These are phyloP conservation scores for Phytopythium sindhum DNA, from an alignment of 352 stramenopile species.

Conservation along the genomic window DNA sequence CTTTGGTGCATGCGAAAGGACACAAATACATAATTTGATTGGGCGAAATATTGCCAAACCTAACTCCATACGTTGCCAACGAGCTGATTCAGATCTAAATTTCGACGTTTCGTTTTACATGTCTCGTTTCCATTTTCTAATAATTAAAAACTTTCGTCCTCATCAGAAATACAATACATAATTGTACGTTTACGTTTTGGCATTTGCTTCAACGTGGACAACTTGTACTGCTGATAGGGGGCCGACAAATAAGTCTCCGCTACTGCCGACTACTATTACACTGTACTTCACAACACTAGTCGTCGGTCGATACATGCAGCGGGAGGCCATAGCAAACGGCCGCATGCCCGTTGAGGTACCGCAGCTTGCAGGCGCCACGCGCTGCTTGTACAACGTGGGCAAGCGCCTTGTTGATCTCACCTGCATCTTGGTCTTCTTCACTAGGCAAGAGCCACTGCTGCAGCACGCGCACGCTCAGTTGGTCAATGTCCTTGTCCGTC, in stretches of 20 bases:
- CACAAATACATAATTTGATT: background rate
- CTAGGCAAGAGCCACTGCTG: constrained; percentile 62
- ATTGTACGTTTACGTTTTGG: too few relatives aligned
- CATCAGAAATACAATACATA: background rate
- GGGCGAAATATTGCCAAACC: background rate
- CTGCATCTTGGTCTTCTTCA: constrained; percentile 22
- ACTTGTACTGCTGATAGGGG: too few relatives aligned
- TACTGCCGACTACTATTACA: background rate
- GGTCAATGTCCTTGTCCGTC: constrained; percentile 97
- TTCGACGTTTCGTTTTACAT: background rate
- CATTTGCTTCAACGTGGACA: too few relatives aligned
- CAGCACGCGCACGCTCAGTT: constrained; percentile 71
- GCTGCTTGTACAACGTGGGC: constrained; percentile 68
- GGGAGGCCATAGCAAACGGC: constrained; percentile 96
- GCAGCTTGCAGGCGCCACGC: constrained; percentile 90
- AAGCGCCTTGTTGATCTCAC: constrained; percentile 23
- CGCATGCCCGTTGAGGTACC: constrained; percentile 93
- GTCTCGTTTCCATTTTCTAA: background rate
- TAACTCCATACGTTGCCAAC: background rate
- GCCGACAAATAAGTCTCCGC: background rate
- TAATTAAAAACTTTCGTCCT: background rate
- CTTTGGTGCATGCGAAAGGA: background rate
- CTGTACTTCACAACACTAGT: background rate
- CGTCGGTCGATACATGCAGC: constrained; percentile 24
- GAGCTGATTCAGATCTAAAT: background rate